Evolutionary conservation across 192 early-diverging fungal genomes (phyloP).

Genomic region (Coemansia sp.): DNA sequence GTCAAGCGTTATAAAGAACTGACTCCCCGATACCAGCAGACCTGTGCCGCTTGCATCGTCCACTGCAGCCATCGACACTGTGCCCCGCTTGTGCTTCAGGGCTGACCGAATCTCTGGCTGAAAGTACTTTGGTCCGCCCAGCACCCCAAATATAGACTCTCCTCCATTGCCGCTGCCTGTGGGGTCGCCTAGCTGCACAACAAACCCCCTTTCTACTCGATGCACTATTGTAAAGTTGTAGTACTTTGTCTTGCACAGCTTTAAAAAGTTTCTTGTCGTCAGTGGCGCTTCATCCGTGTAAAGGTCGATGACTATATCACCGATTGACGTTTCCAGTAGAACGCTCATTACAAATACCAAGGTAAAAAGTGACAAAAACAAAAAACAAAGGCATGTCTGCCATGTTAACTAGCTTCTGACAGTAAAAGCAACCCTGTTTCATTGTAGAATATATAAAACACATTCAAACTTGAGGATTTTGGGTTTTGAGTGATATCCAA

Average conservation of each 20-base stretch:
- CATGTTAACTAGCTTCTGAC: no score
- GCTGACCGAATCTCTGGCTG: conserved; percentile 68
- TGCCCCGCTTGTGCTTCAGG: conserved; percentile 77
- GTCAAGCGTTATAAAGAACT: conserved; percentile 63
- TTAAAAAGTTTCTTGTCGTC: conserved; percentile 87
- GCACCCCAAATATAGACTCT: conserved; percentile 60
- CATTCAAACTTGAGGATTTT: no score
- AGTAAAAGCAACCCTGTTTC: no score
- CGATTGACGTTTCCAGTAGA: conserved; percentile 82
- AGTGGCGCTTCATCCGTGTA: conserved; percentile 63
- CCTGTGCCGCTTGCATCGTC: background rate
- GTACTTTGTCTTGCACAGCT: conserved; percentile 82
- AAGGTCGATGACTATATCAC: conserved; percentile 34
- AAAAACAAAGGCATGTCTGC: no score
- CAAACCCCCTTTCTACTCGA: conserved; percentile 79
- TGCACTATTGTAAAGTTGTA: conserved; percentile 85
- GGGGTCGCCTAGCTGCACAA: conserved; percentile 96
- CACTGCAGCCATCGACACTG: conserved; percentile 87
- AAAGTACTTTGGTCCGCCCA: conserved; percentile 63
- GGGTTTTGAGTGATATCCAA: no score
- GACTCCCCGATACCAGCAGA: conserved; percentile 70
- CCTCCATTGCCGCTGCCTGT: conserved; percentile 92
- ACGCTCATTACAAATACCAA: no score
- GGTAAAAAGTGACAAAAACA: no score
- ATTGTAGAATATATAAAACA: no score